Evolutionary conservation across 768 basidiomycete species (phyloP).

Genomic region (Suillus ampliporus): DNA sequence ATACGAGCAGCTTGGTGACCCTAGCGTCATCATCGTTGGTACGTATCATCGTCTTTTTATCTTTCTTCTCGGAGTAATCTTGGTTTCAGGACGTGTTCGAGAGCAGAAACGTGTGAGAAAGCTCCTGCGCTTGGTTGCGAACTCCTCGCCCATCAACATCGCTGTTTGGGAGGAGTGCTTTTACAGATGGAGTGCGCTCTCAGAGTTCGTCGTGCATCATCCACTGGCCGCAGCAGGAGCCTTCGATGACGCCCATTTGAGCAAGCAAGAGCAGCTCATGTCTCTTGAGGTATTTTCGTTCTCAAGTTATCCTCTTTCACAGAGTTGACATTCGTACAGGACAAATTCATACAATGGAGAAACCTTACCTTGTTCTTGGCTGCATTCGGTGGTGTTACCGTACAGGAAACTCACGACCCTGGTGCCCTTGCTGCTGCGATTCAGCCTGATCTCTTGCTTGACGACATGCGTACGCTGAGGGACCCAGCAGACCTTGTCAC

Average conservation of each 20-base stretch:
- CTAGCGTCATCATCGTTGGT: conserved; percentile 73
- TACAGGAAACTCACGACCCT: conserved; percentile 56
- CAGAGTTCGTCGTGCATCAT: conserved; percentile 58
- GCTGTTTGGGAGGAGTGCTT: conserved; percentile 88
- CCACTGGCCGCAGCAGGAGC: conserved; percentile 39
- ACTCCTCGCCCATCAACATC: conserved; percentile 68
- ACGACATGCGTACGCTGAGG: conserved; percentile 68
- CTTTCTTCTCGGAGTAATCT: conserved; percentile 13
- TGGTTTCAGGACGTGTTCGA: conserved; percentile 64
- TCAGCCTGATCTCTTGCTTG: conserved; percentile 65
- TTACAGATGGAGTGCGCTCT: conserved; percentile 71
- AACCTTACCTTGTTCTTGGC: conserved; percentile 82
- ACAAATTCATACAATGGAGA: conserved; percentile 82
- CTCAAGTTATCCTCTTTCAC: neutral
- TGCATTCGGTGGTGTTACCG: conserved; percentile 70
- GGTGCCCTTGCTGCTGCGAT: conserved; percentile 58
- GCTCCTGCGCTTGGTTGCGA: conserved; percentile 65
- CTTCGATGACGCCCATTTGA: conserved; percentile 40
- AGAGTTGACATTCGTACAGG: conserved; percentile 46
- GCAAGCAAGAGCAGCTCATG: conserved; percentile 43
- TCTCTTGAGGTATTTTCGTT: conserved; percentile 41
- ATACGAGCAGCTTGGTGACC: conserved; percentile 82
- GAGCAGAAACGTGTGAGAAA: conserved; percentile 84
- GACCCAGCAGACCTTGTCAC: conserved; percentile 63
- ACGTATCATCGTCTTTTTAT: conserved; percentile 29